A percentile compares a stretch with the other conserved stretches of the same genome.
phyloP scores from a whole-genome alignment of 2,329 filamentous ascomycete genomes.

The Alternaria atra region DNA sequence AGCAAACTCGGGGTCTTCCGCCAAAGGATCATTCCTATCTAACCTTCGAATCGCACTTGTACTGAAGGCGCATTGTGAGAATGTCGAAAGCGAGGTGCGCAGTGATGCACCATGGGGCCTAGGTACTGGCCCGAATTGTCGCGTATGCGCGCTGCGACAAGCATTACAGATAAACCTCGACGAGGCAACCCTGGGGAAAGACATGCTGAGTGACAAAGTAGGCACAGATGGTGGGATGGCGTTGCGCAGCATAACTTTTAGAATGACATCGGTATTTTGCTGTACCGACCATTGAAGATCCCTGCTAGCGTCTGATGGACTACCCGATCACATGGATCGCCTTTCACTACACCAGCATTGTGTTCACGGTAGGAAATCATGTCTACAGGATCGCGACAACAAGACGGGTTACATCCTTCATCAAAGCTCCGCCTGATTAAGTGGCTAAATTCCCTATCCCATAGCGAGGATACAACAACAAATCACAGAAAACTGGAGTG shows the following conservation, averaged over 20 bases:
- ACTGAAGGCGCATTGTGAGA: constrained; percentile 31
- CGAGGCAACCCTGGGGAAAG: constrained; percentile 29
- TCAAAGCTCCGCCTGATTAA: neutral
- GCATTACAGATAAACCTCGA: constrained; percentile 37
- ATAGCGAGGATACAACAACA: neutral
- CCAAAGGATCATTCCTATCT: constrained; percentile 23
- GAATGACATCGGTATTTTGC: constrained; percentile 16
- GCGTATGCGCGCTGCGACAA: constrained; percentile 26
- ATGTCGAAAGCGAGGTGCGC: constrained; percentile 15
- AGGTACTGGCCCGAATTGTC: constrained; percentile 1
- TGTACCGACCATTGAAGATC: neutral
- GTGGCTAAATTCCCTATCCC: neutral
- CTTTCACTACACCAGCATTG: neutral
- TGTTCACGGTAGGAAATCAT: too few relatives aligned
- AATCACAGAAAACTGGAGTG: too few relatives aligned
- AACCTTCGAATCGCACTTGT: constrained; percentile 23
- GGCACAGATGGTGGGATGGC: neutral
- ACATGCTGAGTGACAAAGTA: constrained; percentile 27
- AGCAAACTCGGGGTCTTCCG: constrained; percentile 24
- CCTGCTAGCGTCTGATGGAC: neutral
- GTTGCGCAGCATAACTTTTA: constrained; percentile 3
- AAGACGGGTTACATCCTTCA: neutral
- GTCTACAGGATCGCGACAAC: neutral
- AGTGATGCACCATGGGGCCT: constrained; percentile 13
- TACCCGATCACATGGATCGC: neutral